These are phyloP conservation scores for Gloeopeniophorella convolvens DNA, from an alignment of 768 basidiomycete species.

Conservation along the genomic window DNA sequence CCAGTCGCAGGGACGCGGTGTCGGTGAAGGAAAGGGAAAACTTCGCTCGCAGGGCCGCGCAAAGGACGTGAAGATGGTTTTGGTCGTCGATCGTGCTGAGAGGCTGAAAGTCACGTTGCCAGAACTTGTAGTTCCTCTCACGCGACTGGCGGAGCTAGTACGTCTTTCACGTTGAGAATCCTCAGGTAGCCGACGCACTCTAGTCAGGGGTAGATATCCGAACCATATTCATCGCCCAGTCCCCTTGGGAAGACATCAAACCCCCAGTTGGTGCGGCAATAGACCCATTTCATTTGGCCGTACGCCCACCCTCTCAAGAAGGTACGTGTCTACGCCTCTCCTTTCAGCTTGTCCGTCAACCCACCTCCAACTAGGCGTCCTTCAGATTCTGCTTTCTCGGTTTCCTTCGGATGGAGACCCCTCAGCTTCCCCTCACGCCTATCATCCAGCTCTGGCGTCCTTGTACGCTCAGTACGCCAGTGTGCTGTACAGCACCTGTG, in stretches of 20 bases:
- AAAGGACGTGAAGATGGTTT: conserved; percentile 41
- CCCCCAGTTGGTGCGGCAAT: conserved; percentile 63
- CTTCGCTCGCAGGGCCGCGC: conserved; percentile 29
- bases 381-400: conserved; percentile 34
- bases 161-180: conserved; percentile 17
- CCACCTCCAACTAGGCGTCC: conserved; percentile 24
- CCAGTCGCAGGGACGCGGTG: not conserved
- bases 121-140: conserved; percentile 62
- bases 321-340: conserved; percentile 33
- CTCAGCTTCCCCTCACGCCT: conserved; percentile 27
- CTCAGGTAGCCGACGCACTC: not conserved
- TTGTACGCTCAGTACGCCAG: conserved; percentile 61
- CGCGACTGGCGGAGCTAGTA: conserved; percentile 68
- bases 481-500: conserved; percentile 53
- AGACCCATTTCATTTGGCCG: conserved; percentile 63
- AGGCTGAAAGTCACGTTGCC: conserved; percentile 54
- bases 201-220: conserved; percentile 56
- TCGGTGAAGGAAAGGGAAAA: conserved; percentile 15
- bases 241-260: conserved; percentile 67
- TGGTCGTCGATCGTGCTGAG: conserved; percentile 65
- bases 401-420: conserved; percentile 26
- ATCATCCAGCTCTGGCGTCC: conserved; percentile 48
- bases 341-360: not conserved
- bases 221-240: conserved; percentile 56
- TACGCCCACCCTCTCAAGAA: conserved; percentile 48